Conservation (phyloP, 768 basidiomycete genomes). For the Mycena albidolilacea region DNA sequence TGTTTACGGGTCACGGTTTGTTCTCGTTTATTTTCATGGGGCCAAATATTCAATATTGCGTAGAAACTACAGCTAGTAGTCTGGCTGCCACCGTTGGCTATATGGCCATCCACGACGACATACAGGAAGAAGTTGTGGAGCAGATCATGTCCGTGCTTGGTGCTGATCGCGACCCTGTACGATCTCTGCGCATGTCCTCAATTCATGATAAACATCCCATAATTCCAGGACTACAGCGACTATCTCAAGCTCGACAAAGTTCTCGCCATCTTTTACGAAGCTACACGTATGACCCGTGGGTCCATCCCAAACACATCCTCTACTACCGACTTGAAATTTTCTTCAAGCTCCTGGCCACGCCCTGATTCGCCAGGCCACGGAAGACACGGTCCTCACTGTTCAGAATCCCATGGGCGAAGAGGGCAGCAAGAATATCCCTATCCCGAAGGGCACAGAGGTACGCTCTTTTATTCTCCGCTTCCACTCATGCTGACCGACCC, state of each 20-base stretch:
- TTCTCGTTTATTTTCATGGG: background rate
- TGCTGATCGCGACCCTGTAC: conserved; percentile 52
- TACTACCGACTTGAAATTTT: background rate
- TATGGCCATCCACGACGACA: conserved; percentile 60
- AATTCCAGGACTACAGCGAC: conserved; percentile 38
- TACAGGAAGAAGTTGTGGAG: conserved; percentile 65
- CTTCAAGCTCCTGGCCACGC: conserved; percentile 42
- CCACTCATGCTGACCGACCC: conserved; percentile 12
- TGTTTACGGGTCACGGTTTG: conserved; percentile 73
- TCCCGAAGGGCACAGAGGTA: conserved; percentile 43
- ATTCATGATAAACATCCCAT: background rate
- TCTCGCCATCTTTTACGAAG: conserved; percentile 49
- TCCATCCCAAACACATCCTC: background rate
- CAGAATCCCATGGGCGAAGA: conserved; percentile 46
- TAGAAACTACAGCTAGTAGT: conserved; percentile 67
- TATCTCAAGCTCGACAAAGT: conserved; percentile 46
- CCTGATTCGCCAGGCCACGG: conserved; percentile 45
- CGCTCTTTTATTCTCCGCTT: background rate
- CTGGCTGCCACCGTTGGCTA: conserved; percentile 64
- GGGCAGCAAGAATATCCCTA: conserved; percentile 39
- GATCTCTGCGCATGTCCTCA: background rate
- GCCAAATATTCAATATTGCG: background rate
- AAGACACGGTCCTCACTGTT: conserved; percentile 47
- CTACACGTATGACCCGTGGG: conserved; percentile 49
- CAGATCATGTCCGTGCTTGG: conserved; percentile 59